phyloP scores from a whole-genome alignment of 257 asterid species.

The Plantago ovata region DNA sequence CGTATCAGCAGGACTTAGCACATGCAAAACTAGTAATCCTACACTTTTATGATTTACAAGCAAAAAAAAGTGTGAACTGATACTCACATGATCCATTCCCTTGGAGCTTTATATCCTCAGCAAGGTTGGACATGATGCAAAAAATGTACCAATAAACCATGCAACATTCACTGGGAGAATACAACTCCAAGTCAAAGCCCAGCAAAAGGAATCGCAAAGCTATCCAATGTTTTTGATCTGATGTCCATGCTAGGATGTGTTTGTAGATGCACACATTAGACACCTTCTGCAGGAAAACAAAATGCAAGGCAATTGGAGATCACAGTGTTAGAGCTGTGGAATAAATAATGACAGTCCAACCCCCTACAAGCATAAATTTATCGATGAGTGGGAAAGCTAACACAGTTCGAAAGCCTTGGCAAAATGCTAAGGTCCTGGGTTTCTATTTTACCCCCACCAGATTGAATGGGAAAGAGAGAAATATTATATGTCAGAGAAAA shows the following conservation, averaged over 20 bases:
- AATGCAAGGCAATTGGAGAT: constrained; percentile 12
- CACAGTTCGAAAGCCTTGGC: too few relatives aligned
- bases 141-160: constrained; percentile 96
- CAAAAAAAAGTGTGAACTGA: constrained; percentile 15
- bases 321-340: constrained; percentile 2
- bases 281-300: constrained; percentile 42
- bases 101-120: constrained; percentile 74
- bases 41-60: constrained; percentile 7
- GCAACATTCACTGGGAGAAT: constrained; percentile 87
- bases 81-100: constrained; percentile 66
- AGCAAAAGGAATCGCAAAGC: constrained; percentile 78
- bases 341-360: neutral
- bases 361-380: neutral
- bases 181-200: constrained; percentile 91
- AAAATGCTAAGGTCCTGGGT: too few relatives aligned
- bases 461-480: too few relatives aligned
- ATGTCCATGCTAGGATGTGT: constrained; percentile 79
- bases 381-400: too few relatives aligned
- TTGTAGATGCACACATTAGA: constrained; percentile 51
- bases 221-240: constrained; percentile 90
- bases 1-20: neutral
- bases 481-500: too few relatives aligned
- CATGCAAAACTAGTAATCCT: neutral
- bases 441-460: too few relatives aligned
- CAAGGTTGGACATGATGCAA: constrained; percentile 71